Percentiles rank a stretch among this genome's conserved stretches.
These are phyloP conservation scores for Melastoma candidum DNA, from an alignment of 441 rosid genomes.

Conservation along the genomic window DNA sequence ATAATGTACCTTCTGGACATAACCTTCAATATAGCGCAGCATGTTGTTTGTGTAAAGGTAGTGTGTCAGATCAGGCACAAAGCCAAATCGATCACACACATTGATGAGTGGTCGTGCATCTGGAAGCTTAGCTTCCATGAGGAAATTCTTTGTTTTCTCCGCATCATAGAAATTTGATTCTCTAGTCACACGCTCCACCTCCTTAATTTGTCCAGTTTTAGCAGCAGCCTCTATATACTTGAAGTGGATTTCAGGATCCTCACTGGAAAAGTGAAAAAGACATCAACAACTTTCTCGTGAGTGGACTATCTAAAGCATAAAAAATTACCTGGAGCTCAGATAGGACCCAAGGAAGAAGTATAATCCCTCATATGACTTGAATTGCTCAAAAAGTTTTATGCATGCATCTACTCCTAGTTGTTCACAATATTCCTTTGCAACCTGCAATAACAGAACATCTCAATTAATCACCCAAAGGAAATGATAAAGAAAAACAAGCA, in stretches of 20 bases:
- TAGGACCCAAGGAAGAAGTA: slow-evolving; percentile 34
- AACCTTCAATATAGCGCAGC: slow-evolving; percentile 99
- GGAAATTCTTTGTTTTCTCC: slow-evolving; percentile 88
- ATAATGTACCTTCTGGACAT: slow-evolving; percentile 82
- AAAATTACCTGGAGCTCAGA: slow-evolving; percentile 1
- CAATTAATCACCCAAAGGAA: slow-evolving; percentile 7
- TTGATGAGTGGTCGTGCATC: slow-evolving; percentile 13
- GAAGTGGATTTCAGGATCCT: slow-evolving; percentile 42
- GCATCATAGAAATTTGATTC: slow-evolving; percentile 94
- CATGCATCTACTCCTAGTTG: slow-evolving; percentile 11
- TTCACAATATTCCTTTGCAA: slow-evolving; percentile 17
- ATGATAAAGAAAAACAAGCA: slow-evolving; percentile 13
- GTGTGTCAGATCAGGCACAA: slow-evolving; percentile 11
- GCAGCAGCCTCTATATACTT: slow-evolving; percentile 49
- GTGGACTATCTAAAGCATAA: slow-evolving; percentile 1
- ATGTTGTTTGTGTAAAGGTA: slow-evolving; percentile 34
- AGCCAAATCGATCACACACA: slow-evolving; percentile 18
- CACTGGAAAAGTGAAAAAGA: slow-evolving; percentile 8
- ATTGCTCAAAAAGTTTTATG: slow-evolving; percentile 13
- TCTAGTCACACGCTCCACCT: slow-evolving; percentile 96
- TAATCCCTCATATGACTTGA: slow-evolving; percentile 28
- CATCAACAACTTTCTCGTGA: not conserved
- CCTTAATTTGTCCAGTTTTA: slow-evolving; percentile 32
- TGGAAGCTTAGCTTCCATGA: slow-evolving; percentile 87
- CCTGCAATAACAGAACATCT: slow-evolving; percentile 45